phyloP scores from a whole-genome alignment of 805 yeast species.

The Candida jianshihensis region DNA sequence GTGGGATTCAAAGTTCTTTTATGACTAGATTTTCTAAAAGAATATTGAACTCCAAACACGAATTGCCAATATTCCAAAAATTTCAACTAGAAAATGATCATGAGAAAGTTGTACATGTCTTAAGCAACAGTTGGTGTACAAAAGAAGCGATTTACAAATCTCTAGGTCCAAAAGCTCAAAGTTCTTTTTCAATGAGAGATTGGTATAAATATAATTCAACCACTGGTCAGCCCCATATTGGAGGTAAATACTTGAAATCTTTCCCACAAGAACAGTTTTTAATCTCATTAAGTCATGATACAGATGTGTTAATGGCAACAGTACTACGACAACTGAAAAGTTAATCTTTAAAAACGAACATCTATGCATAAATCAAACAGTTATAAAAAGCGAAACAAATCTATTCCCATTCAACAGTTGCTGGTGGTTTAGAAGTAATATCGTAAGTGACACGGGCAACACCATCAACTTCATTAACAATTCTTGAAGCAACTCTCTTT shows the following conservation, averaged over 20 bases:
- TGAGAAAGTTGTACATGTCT: conserved; percentile 24
- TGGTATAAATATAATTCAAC: conserved; percentile 46
- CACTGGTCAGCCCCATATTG: conserved; percentile 39
- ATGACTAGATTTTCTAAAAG: conserved; percentile 35
- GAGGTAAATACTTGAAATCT: conserved; percentile 23
- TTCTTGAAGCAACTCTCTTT: conserved; percentile 89
- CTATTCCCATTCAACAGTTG: conserved; percentile 99
- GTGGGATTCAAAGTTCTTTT: conserved; percentile 18
- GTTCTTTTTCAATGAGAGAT: conserved; percentile 42
- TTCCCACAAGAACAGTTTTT: conserved; percentile 39
- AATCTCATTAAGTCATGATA: conserved; percentile 60
- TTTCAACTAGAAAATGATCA: conserved; percentile 14
- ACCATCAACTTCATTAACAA: conserved; percentile 97
- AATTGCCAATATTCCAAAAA: conserved; percentile 29
- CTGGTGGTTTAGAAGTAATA: conserved; percentile 98
- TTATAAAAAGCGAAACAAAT: conserved; percentile 1
- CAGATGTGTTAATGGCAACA: conserved; percentile 47
- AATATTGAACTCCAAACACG: conserved; percentile 42
- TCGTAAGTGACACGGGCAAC: conserved; percentile 99
- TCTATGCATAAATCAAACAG: background rate
- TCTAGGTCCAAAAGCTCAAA: conserved; percentile 42
- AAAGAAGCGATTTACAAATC: conserved; percentile 72
- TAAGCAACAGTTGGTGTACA: conserved; percentile 63
- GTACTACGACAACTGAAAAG: conserved; percentile 36
- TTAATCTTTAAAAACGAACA: no score